phyloP scores from a whole-genome alignment of 108 stramenopile genomes.

The Nitzschia inconspicua region DNA sequence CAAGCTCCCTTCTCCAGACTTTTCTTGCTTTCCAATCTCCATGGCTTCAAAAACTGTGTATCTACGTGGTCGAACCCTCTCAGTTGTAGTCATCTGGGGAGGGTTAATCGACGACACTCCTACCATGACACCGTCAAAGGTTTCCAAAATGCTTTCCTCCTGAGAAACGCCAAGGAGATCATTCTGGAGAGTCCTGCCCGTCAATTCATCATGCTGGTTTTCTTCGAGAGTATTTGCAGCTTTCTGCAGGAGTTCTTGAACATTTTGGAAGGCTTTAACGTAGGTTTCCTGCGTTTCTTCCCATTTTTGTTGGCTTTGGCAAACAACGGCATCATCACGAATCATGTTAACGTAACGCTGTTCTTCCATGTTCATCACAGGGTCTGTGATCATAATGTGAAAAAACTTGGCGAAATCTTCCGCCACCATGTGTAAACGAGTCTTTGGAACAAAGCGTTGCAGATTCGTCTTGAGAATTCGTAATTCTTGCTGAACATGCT shows the following conservation, averaged over 20 bases:
- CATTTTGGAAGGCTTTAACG: background rate
- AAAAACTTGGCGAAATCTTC: constrained; percentile 38
- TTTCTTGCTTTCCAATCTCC: constrained; percentile 2
- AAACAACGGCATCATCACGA: background rate
- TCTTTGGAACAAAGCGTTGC: background rate
- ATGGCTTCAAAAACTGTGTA: constrained; percentile 9
- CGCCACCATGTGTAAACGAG: constrained; percentile 43
- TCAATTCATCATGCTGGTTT: background rate
- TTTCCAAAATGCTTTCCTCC: constrained; percentile 3
- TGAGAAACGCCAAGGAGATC: background rate
- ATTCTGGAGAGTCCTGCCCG: background rate
- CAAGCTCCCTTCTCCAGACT: background rate
- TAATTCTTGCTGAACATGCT: constrained; percentile 1
- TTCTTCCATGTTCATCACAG: background rate
- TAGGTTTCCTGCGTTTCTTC: background rate
- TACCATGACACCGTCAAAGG: constrained; percentile 1
- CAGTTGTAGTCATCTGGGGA: background rate
- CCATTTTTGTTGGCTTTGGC: background rate
- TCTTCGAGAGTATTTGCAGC: background rate
- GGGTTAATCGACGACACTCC: background rate
- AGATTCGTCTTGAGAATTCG: constrained; percentile 2
- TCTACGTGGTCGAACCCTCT: background rate
- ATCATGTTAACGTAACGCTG: background rate
- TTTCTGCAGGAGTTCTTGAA: background rate
- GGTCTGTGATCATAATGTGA: constrained; percentile 30